Base-by-base conservation (phyloP, 495 filamentous ascomycete genomes). In the Lasiosphaeria miniovina region DNA sequence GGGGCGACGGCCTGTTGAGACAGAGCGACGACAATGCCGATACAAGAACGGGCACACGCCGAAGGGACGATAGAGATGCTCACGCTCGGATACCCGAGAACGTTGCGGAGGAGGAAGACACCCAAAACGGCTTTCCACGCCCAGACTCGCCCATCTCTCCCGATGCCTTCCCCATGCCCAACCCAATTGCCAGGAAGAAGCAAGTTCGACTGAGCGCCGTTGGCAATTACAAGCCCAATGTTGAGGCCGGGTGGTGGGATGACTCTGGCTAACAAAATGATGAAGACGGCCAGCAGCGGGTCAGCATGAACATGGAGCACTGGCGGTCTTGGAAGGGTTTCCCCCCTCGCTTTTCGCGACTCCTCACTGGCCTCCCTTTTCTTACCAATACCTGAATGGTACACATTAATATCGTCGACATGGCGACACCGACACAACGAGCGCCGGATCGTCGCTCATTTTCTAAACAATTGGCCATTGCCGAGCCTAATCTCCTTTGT, bases 171-270 rank as follows among this genome's bases (percentile, higher is more conserved):
- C 58, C 70, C 34, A 56, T 59, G 59, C 64, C 54, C 52, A 66
- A 61, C 61, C 67, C 64, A 65, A 77, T 69, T 58, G 68, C 62
- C 59, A 71, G 75, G 58, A 77, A 76, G 65, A 79, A 77, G 64
- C 67, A 71, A 24, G 74, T 74, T 34, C 71, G 78, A 46, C 58
- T 80, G 49, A 80, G 78, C 53, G 78, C 78, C 4, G 76, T 80
- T 31, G 78, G 78, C 12, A 68, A 58, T 33, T 66, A 61, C 46
- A 63, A 68, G 36, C 60, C 66, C 17, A 67, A 58, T 43, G 61
- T 70, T 8, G 75, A 76, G 17, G 66, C 71, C 6, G 73, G 74
- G 12, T 78, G 70, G 70, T 78, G 71, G 76, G 71, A 70, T n/a
- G 72, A 75, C 51, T 71, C 71, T 33, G 71, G 74, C 17, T 77